Evolutionary conservation across 2,329 filamentous ascomycete species (phyloP), one percentile per base, ranked within the genome.

Genomic region (Dactylonectria macrodidyma): DNA sequence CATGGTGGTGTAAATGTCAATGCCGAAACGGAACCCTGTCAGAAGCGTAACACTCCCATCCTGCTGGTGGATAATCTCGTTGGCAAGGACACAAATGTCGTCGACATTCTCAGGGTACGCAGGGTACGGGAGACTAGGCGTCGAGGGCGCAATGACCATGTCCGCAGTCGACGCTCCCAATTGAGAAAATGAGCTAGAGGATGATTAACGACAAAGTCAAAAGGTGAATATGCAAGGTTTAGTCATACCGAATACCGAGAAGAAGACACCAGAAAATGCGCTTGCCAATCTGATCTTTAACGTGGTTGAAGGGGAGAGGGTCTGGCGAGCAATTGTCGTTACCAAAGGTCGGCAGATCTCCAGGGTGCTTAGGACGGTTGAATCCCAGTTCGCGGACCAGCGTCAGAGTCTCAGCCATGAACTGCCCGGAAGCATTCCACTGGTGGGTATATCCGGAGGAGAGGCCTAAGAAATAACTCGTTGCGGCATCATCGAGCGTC

Each of bases 261-360:
- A 96, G 90, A 72, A 95, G 87, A 24, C 93, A 91, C 91, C 95
- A 97, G 79, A 97, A 97, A 47, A 97, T 91, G 69, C 92, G 89
- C 78, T 93, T 92, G 54, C 92, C 90, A 54, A 93, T 88, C 79
- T 95, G 91, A 75, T 91, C 89, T 75, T 91, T 90, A 59, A 95
- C 88, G 56, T 92, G 91, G 73, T 93, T 91, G 67, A 92, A 89
- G 0, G 86, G 82, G 50, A 84, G 81, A 5, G 81, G 80, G 9
- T 84, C 81, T 1, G 78, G 77, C 6, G 80, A 81, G 63, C 76
- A 81, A 6, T 77, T 71, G 63, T 84, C 81, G 46, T 79, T 79
- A 19, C 82, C 83, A 75, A 84, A 84, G 1, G 74, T 82, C 10
- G 77, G 81, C 62, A 79, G 75, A 47, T 81, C 82, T 41, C 76